Evolutionary conservation across 768 basidiomycete species (phyloP), one percentile per base, ranked within the genome.

Genomic region (Termitomyces sp.): DNA sequence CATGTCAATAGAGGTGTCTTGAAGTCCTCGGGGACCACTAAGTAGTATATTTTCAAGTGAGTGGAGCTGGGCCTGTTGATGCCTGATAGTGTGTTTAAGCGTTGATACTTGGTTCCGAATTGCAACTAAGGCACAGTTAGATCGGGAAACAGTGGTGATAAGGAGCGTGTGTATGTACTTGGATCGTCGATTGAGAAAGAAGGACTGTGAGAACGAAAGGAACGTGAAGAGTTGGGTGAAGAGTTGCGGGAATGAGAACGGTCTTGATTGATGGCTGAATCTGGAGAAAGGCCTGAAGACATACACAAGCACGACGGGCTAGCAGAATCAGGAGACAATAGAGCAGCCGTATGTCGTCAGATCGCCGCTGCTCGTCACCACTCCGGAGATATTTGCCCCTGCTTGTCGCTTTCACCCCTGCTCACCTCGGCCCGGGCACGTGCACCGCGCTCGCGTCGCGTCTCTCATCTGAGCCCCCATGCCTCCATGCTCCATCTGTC

Each of bases 21-120:
- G 65, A n/a, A 74, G 73, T 40, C 86, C 83, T 57, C 90, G 81
- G 16, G 89, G 87, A 18, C 83, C 83, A 62, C 82, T 81, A 51
- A 86, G 78, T 49, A 92, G 73, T 54, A 81, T 77, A 66, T 77
- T 88, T 69, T 92, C 90, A 53, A 92, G 80, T 40, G 66, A 77
- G 63, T 86, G 80, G 36, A 91, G 70, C 64, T 92, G 88, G 20
- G 90, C 90, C 75, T 91, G 88, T 67, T 92, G 88, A 64, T 92
- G 90, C 60, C 90, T 76, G 64, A 92, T 92, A 67, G 79, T 83
- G 69, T 92, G 90, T 72, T 87, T 91, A 66, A 92, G 73, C 42
- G 85, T 86, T 63, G 88, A 90, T 73, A 92, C 86, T 59, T 92
- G 90, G 64, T 83, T 85, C 56, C 90, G 83, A 54, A 91, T 77